Percentiles rank a stretch among this genome's conserved stretches.
Conservation (phyloP, 176 grass and related monocot species). For the Bromus sterilis region DNA sequence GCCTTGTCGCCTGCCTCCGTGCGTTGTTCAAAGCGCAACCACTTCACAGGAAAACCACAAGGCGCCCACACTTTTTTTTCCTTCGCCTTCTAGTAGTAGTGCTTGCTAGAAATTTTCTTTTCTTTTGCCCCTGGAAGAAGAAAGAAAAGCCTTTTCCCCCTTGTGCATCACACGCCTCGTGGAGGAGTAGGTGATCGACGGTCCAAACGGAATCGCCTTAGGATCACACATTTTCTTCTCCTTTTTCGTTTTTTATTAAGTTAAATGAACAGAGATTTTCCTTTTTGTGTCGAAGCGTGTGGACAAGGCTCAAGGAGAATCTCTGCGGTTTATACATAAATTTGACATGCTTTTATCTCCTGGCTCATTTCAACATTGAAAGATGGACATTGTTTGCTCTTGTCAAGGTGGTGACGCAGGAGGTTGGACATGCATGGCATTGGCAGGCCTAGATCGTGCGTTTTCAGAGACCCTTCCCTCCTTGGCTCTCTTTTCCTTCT, state of each 20-base stretch:
- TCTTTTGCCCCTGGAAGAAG: not conserved
- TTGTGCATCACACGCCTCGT: not conserved
- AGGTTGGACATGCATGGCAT: no score
- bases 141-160: not conserved
- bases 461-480: no score
- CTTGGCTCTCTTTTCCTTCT: no score
- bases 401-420: not conserved
- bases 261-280: not conserved
- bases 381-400: no score
- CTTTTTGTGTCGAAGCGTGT: not conserved
- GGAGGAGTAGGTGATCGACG: conserved; percentile 1
- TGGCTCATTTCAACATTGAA: not conserved
- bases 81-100: not conserved
- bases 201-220: not conserved
- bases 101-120: no score
- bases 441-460: not conserved
- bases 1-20: conserved; percentile 8
- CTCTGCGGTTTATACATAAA: no score
- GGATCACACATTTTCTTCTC: not conserved
- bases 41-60: not conserved
- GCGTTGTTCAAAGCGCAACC: not conserved
- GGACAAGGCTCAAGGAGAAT: not conserved
- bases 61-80: not conserved
- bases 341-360: no score
- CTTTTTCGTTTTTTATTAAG: not conserved